These are phyloP conservation scores for Trichoderma sp. DNA, from an alignment of 2,329 filamentous ascomycete genomes.

Conservation along the genomic window DNA sequence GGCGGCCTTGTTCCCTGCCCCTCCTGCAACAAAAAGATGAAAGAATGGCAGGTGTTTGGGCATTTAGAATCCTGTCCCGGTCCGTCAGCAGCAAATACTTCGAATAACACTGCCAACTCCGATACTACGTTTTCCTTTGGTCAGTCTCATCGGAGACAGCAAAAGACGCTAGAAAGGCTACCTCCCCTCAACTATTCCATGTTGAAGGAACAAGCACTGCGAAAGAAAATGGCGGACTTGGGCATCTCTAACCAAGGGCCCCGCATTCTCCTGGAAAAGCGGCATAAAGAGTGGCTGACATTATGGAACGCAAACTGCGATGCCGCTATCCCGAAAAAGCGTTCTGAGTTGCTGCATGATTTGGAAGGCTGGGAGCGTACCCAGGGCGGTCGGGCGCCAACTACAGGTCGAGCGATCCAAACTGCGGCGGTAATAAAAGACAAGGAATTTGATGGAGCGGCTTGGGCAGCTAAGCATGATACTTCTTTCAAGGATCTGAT, in stretches of 20 bases:
- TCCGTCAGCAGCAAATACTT: constrained; percentile 33
- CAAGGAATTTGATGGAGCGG: constrained; percentile 82
- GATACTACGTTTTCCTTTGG: constrained; percentile 17
- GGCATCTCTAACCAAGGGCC: constrained; percentile 73
- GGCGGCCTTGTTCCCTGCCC: constrained; percentile 84
- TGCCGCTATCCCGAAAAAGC: constrained; percentile 69
- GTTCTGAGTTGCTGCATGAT: constrained; percentile 72
- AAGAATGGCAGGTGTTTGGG: constrained; percentile 71
- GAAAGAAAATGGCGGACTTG: constrained; percentile 78
- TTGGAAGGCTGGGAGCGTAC: constrained; percentile 85
- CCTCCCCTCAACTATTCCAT: constrained; percentile 84
- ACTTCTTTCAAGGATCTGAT: constrained; percentile 79
- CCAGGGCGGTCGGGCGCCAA: constrained; percentile 63
- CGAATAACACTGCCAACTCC: not conserved
- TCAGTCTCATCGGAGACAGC: constrained; percentile 31
- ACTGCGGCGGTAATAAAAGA: constrained; percentile 62
- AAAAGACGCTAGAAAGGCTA: constrained; percentile 60
- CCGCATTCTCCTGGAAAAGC: constrained; percentile 69
- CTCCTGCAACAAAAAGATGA: constrained; percentile 78
- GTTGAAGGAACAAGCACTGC: constrained; percentile 74
- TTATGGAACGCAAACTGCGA: constrained; percentile 98
- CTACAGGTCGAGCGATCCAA: constrained; percentile 39
- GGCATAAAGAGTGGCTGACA: constrained; percentile 92
- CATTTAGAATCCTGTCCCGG: constrained; percentile 71
- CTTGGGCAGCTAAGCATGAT: constrained; percentile 73